phyloP scores from a whole-genome alignment of 108 stramenopile genomes.

The Asterionellopsis glacialis region DNA sequence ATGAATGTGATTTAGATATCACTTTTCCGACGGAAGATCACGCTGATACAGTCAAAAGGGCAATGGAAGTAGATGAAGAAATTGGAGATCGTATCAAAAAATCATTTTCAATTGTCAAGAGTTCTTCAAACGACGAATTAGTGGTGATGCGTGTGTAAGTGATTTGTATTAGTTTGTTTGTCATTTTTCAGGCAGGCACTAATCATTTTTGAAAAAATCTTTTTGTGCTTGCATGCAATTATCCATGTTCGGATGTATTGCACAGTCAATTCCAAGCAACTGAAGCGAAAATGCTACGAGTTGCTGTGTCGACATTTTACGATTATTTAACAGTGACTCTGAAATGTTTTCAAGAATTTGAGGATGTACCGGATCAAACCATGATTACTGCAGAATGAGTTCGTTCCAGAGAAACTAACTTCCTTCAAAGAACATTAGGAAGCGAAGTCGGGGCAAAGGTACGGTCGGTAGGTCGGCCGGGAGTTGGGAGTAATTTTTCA shows the following conservation, averaged over 20 bases:
- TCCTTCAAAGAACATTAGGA: too few species aligned
- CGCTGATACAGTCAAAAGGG: constrained; percentile 49
- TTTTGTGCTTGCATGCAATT: background rate
- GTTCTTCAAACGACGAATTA: background rate
- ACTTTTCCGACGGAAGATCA: constrained; percentile 47
- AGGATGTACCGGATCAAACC: background rate
- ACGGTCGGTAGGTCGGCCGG: too few species aligned
- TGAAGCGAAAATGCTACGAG: constrained; percentile 81
- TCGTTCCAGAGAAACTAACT: too few species aligned
- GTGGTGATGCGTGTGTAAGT: constrained; percentile 5
- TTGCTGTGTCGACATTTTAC: constrained; percentile 76
- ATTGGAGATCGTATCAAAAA: constrained; percentile 59
- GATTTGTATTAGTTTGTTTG: background rate
- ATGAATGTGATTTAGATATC: constrained; percentile 51
- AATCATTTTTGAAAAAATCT: background rate
- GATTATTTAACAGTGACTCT: constrained; percentile 73
- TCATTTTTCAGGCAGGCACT: background rate
- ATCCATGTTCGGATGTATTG: too few species aligned
- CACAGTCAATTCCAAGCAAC: constrained; percentile 54
- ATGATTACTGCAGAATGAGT: too few species aligned
- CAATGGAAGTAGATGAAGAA: constrained; percentile 66
- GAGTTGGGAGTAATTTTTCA: too few species aligned
- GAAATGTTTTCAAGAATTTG: constrained; percentile 77
- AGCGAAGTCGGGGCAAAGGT: too few species aligned
- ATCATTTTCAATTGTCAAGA: constrained; percentile 31